Evolutionary conservation across 768 basidiomycete species (phyloP).

Genomic region (Mycena chlorophos): DNA sequence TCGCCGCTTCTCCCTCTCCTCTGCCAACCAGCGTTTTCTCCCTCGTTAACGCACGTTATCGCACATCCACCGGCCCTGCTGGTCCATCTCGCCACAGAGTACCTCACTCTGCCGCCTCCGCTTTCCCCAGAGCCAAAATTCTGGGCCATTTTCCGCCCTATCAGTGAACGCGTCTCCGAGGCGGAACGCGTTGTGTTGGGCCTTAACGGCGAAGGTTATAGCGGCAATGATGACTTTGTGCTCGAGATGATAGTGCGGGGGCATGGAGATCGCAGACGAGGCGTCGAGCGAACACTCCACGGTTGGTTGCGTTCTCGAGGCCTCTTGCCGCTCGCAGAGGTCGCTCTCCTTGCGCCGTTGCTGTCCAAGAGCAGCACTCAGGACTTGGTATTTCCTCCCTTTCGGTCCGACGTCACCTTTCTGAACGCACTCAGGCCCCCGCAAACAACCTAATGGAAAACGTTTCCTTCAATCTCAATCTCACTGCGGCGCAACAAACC

Average conservation of each 20-base stretch:
- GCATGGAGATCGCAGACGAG: constrained; percentile 48
- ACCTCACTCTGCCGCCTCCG: constrained; percentile 71
- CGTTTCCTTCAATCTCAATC: constrained; percentile 83
- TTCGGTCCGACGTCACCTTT: background rate
- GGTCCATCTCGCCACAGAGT: constrained; percentile 64
- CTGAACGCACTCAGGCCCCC: constrained; percentile 29
- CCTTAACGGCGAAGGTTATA: constrained; percentile 49
- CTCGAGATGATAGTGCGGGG: constrained; percentile 61
- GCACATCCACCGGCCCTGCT: constrained; percentile 75
- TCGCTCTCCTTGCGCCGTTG: constrained; percentile 53
- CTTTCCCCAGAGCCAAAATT: constrained; percentile 66
- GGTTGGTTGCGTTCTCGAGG: constrained; percentile 51
- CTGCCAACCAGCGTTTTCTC: constrained; percentile 61
- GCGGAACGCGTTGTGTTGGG: constrained; percentile 64
- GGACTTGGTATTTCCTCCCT: constrained; percentile 32
- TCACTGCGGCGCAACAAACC: constrained; percentile 80
- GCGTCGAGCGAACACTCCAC: constrained; percentile 60
- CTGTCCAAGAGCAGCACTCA: constrained; percentile 39
- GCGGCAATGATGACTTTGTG: constrained; percentile 50
- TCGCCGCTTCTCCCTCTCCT: constrained; percentile 56
- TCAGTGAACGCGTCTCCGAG: constrained; percentile 62
- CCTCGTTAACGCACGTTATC: constrained; percentile 60
- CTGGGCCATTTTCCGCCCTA: constrained; percentile 74
- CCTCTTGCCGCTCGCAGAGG: constrained; percentile 48
- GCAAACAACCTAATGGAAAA: constrained; percentile 68